Evolutionary conservation across 139 green algal genomes (phyloP), one percentile per base, ranked within the genome.

Genomic region (Tetraselmis chui): DNA sequence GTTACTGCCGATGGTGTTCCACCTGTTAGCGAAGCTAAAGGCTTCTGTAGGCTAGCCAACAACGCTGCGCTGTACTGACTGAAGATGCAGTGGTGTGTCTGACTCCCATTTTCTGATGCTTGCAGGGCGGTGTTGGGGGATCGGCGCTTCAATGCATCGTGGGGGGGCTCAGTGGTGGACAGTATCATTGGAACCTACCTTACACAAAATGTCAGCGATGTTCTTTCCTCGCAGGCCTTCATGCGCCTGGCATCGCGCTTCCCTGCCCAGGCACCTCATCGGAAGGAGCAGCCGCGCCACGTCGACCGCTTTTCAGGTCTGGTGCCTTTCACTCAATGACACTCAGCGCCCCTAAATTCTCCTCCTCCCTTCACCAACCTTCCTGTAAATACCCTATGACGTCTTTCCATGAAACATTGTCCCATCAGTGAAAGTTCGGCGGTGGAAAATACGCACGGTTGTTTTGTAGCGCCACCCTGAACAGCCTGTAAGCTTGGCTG

Each of bases 181-280:
- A 91, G 84, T 2, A 88, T 97, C 27, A 87, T 97, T 28, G 94
- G 94, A 5, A 89, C 90, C 0, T 96, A 95, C 78, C 85, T 97
- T 27, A 97, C 94, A 75, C 91, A 97, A 83, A 95, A 95, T 31
- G 92, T 94, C 1, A 89, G 85, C 24, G 94, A 97, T 84, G 90
- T 93, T 28, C 89, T 95, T 59, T 95, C 91, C 30, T 92, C 85
- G 83, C 86, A 86, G 22, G 94, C 94, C 0, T 95, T 93, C 89
- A 93, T 97, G 87, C 92, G 88, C 29, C 82, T 97, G 18, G 86
- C 88, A 0, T 82, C 89, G 22, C 85, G 80, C 22, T 97, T 94
- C 31, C 92, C 92, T 0, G 80, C 75, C 28, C 76, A 28, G 75
- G 18, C 77, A 11, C 32, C 79, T n/a, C 59, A 22, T n/a, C 22